Evolutionary conservation across 208 protist genomes (phyloP), one percentile per base, ranked within the genome.

Genomic region (Trichomonas gallinae): DNA sequence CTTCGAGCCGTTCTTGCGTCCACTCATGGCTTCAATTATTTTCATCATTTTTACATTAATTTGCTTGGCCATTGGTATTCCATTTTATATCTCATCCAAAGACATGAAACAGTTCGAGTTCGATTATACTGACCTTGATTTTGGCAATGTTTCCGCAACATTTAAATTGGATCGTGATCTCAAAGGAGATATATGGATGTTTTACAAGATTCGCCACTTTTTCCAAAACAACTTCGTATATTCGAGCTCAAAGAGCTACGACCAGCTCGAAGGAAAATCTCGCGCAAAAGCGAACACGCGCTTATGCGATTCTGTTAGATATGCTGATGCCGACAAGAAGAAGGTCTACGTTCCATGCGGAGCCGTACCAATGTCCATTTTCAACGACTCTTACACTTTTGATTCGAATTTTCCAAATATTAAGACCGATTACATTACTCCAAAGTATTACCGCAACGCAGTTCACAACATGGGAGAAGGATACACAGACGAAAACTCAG

Each of bases 151-250:
- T 44, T 46, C 34, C 4, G 40, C 31, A 0, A 89, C 3, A n/a
- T 44, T 89, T 15, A 26, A 42, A 21, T 8, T 89, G 0, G 44
- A 93, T 38, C 17, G 38, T 13, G 44, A 51, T 51, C n/a, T 48
- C 6, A 51, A 2, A 23, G 34, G 44, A 26, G 0, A 48, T 0
- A 11, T 93, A 34, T 93, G 17, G 42, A 38, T 93, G 11, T 93
- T 58, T 36, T 93, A 93, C n/a, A 6, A 93, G 15, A 6, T 93
- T 11, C 15, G 23, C 15, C 11, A 51, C 10, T 48, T 58, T 58
- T 93, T 48, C n/a, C 87, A 93, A 38, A 40, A 51, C 87, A 93
- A 93, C 44, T 93, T 93, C 44, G 46, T 93, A 31, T 93, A 51
- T 58, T 44, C 87, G 0, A 51, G 44, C n/a, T 93, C 87, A 34